Evolutionary conservation across 176 grass and related monocot species (phyloP).

Genomic region (Saccharum spontaneum): DNA sequence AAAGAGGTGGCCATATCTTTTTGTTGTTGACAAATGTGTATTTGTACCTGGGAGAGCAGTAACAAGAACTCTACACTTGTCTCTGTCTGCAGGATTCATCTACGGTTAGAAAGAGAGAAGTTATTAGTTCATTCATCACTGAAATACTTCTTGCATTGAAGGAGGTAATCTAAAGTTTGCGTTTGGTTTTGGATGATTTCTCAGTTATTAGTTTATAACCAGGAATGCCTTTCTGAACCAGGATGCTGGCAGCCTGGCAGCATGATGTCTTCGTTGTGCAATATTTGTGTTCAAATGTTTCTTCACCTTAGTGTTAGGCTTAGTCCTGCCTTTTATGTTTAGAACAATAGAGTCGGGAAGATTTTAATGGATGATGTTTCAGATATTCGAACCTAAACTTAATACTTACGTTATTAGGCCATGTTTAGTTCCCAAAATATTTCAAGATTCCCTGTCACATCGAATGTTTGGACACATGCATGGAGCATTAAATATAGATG

Average conservation of each 20-base stretch:
- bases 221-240: background rate
- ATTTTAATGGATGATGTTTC: background rate
- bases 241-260: background rate
- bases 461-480: too few species aligned
- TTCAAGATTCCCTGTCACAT: too few species aligned
- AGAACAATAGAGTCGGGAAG: background rate
- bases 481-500: too few species aligned
- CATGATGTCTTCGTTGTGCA: background rate
- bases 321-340: constrained; percentile 23
- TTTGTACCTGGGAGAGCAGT: background rate
- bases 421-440: too few species aligned
- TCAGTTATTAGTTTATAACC: background rate
- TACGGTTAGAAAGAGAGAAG: constrained; percentile 65
- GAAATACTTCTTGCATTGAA: constrained; percentile 90
- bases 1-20: background rate
- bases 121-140: constrained; percentile 85
- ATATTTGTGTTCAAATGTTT: constrained; percentile 3
- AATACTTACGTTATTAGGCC: background rate
- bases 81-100: constrained; percentile 69
- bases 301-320: background rate
- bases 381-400: background rate
- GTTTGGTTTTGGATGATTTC: constrained; percentile 9
- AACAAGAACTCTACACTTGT: constrained; percentile 13
- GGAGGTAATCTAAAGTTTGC: constrained; percentile 56
- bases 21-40: background rate